Percentiles rank a stretch among this genome's conserved stretches.
These are phyloP conservation scores for Calonectria hawksworthii DNA, from an alignment of 2,329 filamentous ascomycete species.

Conservation along the genomic window DNA sequence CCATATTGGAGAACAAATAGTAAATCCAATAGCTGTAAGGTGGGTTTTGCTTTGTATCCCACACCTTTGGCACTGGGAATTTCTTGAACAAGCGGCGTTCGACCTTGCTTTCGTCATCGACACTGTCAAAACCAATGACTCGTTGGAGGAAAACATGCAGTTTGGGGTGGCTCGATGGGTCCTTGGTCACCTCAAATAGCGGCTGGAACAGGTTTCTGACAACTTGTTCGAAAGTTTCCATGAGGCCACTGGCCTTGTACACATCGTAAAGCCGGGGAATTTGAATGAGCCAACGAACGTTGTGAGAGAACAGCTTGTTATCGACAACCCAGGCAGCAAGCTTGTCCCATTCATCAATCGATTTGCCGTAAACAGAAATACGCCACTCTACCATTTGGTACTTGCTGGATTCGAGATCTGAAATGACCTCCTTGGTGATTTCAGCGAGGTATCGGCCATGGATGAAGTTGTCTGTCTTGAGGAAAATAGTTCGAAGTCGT, in stretches of 20 bases:
- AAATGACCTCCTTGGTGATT: slow-evolving; percentile 97
- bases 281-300: slow-evolving; percentile 97
- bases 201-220: slow-evolving; percentile 94
- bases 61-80: slow-evolving; percentile 89
- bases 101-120: slow-evolving; percentile 97
- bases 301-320: slow-evolving; percentile 98
- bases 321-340: slow-evolving; percentile 97
- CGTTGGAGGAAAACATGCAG: slow-evolving; percentile 94
- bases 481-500: slow-evolving; percentile 94
- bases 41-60: slow-evolving; percentile 94
- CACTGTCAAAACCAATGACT: slow-evolving; percentile 96
- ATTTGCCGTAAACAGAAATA: slow-evolving; percentile 95
- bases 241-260: slow-evolving; percentile 89
- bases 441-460: slow-evolving; percentile 95
- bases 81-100: slow-evolving; percentile 96
- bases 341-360: slow-evolving; percentile 96
- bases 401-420: slow-evolving; percentile 97
- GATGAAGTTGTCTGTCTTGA: slow-evolving; percentile 99
- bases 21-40: slow-evolving; percentile 99
- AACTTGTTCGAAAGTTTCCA: slow-evolving; percentile 92
- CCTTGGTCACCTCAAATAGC: slow-evolving; percentile 92
- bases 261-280: slow-evolving; percentile 95
- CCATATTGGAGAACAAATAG: slow-evolving; percentile 94
- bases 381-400: slow-evolving; percentile 99
- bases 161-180: slow-evolving; percentile 90